Evolutionary conservation across 2,329 filamentous ascomycete genomes (phyloP), one percentile per base, ranked within the genome.

Genomic region (Fusarium torreyae): DNA sequence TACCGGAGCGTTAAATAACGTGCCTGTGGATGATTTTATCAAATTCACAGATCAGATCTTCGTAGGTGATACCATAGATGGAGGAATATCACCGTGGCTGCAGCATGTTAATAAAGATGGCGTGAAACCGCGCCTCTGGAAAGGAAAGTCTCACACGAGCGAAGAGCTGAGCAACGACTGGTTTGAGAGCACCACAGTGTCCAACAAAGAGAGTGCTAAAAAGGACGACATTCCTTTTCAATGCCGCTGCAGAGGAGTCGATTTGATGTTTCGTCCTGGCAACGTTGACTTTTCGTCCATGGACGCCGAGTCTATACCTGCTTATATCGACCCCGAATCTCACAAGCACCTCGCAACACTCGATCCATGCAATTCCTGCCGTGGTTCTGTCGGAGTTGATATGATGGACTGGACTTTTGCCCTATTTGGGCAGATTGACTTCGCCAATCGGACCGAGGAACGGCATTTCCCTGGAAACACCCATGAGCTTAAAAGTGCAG

Each of bases 41-140:
- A 66, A 67, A 13, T 75, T 80, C 38, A 65, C 50, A 1, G 61
- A 78, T 3, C 82, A 86, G 56, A 80, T 84, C 5, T 86, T 81
- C 58, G 76, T 87, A 1, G 80, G 75, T 1, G 85, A 88, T 57
- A 88, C 86, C 1, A 28, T 78, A 2, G 86, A 89, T 69, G 86
- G 86, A 4, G 86, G 87, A 0, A 80, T 85, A 2, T 80, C 80
- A 4, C 71, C 79, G 2, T 88, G 84, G 84, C 69, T 87, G 6
- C 77, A 76, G 24, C 67, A 76, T 8, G 53, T 74, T 0, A 81
- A 83, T 40, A 55, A 66, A 1, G 75, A 79, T 43, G 78, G 77
- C 1, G 50, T 34, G 10, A 58, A 33, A 5, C 54, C 73, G 2
- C 69, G 68, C 9, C 59, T 74, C 1, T 82, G 78, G 80, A 64